Evolutionary conservation across 257 asterid genomes (phyloP).

Genomic region (Solanum peruvianum): DNA sequence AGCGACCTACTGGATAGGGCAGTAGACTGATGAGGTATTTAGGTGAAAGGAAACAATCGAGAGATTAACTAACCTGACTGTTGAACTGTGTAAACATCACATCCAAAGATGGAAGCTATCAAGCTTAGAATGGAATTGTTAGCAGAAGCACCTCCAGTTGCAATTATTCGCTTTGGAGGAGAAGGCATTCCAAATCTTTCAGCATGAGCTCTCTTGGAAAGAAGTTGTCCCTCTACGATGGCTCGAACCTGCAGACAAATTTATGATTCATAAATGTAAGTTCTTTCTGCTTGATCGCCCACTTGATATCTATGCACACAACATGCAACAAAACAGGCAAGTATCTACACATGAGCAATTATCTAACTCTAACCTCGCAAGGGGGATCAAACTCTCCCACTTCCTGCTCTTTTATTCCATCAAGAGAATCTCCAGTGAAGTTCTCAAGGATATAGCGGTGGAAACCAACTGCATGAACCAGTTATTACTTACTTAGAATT

Average conservation of each 20-base stretch:
- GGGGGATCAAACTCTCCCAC: conserved; percentile 67
- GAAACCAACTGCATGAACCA: conserved; percentile 50
- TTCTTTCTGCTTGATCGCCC: not conserved
- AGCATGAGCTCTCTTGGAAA: conserved; percentile 84
- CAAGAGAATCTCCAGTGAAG: conserved; percentile 44
- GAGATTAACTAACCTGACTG: conserved; percentile 40
- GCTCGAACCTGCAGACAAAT: conserved; percentile 60
- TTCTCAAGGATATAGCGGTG: conserved; percentile 66
- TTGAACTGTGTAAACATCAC: conserved; percentile 62
- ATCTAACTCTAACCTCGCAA: conserved; percentile 45
- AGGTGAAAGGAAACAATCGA: not conserved
- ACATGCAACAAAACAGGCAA: not conserved
- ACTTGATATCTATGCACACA: not conserved
- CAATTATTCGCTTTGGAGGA: conserved; percentile 87
- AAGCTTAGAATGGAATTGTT: conserved; percentile 43
- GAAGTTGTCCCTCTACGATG: conserved; percentile 77
- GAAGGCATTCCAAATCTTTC: conserved; percentile 94
- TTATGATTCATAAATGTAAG: not conserved
- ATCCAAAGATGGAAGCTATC: conserved; percentile 76
- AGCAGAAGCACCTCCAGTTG: conserved; percentile 95
- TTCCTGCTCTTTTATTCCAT: conserved; percentile 48
- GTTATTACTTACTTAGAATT: not conserved
- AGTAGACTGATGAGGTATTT: not conserved
- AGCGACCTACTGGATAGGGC: not conserved
- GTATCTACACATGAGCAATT: not conserved